Evolutionary conservation across 805 yeast species (phyloP), one percentile per base, ranked within the genome.

Genomic region (Wickerhamiella sergipiensis): DNA sequence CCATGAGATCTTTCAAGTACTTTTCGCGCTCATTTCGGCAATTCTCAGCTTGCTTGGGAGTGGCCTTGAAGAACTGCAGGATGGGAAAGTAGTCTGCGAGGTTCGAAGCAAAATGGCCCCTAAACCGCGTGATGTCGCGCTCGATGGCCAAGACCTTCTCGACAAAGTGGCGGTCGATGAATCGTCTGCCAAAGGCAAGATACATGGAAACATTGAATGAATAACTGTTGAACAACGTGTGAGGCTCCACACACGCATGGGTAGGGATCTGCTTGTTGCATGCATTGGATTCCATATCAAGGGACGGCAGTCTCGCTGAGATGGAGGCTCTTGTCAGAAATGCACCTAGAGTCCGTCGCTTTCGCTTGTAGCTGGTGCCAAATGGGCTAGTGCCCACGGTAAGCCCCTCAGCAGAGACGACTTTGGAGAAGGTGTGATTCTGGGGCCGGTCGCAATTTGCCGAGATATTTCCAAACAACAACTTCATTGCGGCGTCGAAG

Each of bases 371-470:
- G 42, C 46, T 26, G 7, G 12, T 6, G 4, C 46, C 44, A 19
- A 23, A 48, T 2, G 50, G 50, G 8, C 43, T 48, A 6, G 50
- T 29, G 3, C 50, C 50, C 18, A 48, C 50, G 7, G 50, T 48
- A 2, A 48, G 19, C 3, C 45, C 50, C 8, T 26, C 17, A 3
- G 50, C 39, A 48, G 85, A 78, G 2, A 80, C 71, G 2, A 80
- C 67, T n/a, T 68, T 64, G 62, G 81, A 85, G 62, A 81, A 81
- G 1, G 83, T 78, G 59, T 72, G 73, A 47, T 71, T 64, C 12
- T 70, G 61, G 0, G 86, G 86, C 46, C 86, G 67, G 2, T 85
- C 80, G 59, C 77, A 78, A 53, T 74, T 75, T 2, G 76, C 72
- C 43, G 67, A 61, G 0, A 77, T 64, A 53, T 67, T 66, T 24